These are phyloP conservation scores for Colletotrichum tanaceti DNA, from an alignment of 2,329 filamentous ascomycete genomes.

Conservation along the genomic window DNA sequence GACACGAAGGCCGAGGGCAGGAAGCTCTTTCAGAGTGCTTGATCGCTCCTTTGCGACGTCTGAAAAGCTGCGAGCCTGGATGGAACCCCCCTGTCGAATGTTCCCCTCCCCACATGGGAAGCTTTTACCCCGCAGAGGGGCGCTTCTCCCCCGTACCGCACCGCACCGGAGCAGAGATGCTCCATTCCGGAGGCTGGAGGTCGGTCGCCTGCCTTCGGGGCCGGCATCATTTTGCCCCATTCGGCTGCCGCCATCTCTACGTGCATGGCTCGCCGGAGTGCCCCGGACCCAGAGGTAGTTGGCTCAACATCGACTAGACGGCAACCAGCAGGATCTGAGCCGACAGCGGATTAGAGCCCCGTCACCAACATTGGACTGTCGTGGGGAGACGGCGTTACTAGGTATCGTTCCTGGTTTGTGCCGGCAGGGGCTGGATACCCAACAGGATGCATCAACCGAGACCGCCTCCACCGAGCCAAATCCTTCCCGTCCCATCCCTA, in stretches of 20 bases:
- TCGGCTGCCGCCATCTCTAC: conserved; percentile 7
- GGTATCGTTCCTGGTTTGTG: not conserved
- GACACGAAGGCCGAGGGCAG: not conserved
- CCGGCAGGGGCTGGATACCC: not conserved
- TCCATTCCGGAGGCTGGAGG: conserved; percentile 23
- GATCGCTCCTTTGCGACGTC: conserved; percentile 13
- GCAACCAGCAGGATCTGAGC: not conserved
- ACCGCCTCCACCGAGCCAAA: not conserved
- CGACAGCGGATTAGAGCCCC: not conserved
- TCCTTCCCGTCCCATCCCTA: not conserved
- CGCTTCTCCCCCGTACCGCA: conserved; percentile 23
- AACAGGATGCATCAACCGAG: not conserved
- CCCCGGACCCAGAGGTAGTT: not conserved
- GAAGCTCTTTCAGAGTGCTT: not conserved
- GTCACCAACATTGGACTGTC: not conserved
- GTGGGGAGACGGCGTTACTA: not conserved
- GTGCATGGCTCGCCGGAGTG: not conserved
- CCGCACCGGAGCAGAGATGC: conserved; percentile 6
- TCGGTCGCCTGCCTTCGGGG: conserved; percentile 12
- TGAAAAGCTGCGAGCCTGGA: not conserved
- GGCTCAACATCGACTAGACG: not conserved
- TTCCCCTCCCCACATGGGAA: conserved; percentile 26
- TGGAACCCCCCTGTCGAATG: conserved; percentile 26
- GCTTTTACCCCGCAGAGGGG: conserved; percentile 39
- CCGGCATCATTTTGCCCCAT: not conserved